phyloP scores from a whole-genome alignment of 2,329 filamentous ascomycete species.

The Pyrenophora seminiperda region DNA sequence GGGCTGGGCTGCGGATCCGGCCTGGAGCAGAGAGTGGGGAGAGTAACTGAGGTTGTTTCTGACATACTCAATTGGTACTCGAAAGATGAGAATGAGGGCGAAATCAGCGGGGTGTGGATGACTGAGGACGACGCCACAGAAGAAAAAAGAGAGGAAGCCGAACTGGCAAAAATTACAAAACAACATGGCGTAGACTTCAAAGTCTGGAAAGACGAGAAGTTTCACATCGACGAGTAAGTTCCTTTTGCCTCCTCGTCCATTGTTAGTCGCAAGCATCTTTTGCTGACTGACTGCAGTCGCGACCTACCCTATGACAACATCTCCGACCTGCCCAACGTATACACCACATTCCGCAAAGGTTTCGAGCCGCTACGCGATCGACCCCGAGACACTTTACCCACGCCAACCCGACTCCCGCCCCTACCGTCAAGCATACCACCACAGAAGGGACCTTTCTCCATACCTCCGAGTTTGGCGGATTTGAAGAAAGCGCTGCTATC shows the following conservation, averaged over 20 bases:
- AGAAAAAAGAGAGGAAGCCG: constrained; percentile 68
- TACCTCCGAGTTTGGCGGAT: constrained; percentile 61
- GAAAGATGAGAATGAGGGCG: constrained; percentile 35
- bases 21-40: constrained; percentile 68
- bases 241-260: not conserved
- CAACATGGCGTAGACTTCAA: constrained; percentile 64
- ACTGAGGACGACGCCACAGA: constrained; percentile 71
- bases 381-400: constrained; percentile 63
- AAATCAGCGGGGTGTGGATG: constrained; percentile 74
- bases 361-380: constrained; percentile 71
- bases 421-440: constrained; percentile 62
- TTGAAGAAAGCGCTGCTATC: constrained; percentile 61
- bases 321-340: constrained; percentile 71
- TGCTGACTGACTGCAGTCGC: constrained; percentile 56
- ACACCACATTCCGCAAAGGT: constrained; percentile 74
- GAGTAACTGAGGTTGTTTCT: constrained; percentile 62
- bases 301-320: constrained; percentile 66
- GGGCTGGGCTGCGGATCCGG: constrained; percentile 60
- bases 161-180: constrained; percentile 60
- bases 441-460: constrained; percentile 66
- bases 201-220: constrained; percentile 76
- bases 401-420: constrained; percentile 62
- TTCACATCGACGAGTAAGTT: constrained; percentile 76
- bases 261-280: not conserved
- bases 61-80: constrained; percentile 59